phyloP scores from a whole-genome alignment of 148 eudicot genomes.

The Chenopodium album region DNA sequence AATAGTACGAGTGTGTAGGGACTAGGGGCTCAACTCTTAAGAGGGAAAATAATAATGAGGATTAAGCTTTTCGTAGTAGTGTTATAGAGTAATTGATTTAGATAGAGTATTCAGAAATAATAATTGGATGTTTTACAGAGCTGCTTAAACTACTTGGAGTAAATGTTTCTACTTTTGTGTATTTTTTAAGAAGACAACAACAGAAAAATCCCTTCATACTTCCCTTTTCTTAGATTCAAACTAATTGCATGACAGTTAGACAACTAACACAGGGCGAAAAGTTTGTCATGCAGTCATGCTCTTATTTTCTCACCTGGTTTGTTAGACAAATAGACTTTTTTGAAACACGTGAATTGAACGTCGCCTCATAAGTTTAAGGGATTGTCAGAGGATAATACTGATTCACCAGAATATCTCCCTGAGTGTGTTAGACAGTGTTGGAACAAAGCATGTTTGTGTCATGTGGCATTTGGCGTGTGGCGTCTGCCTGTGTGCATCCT shows the following conservation, averaged over 20 bases:
- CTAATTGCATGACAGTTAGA: neutral
- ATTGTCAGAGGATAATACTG: neutral
- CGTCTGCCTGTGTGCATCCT: neutral
- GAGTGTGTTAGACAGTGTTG: slow-evolving; percentile 2
- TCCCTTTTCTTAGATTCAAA: neutral
- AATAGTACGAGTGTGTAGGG: neutral
- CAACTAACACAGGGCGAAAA: neutral
- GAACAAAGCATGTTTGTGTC: neutral
- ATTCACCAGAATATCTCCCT: slow-evolving; percentile 4
- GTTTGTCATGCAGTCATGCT: neutral
- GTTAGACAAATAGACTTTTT: neutral
- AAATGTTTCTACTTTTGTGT: neutral
- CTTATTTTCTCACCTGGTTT: neutral
- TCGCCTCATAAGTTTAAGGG: too few species aligned
- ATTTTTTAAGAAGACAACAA: too few species aligned
- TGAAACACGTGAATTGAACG: too few species aligned
- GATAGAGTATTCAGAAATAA: neutral
- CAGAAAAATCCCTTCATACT: neutral
- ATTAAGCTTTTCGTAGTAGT: neutral
- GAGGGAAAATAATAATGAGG: neutral
- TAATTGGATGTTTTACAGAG: neutral
- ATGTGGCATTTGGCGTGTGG: slow-evolving; percentile 5
- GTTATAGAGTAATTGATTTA: neutral
- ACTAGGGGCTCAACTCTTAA: neutral
- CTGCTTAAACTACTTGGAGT: neutral